These are phyloP conservation scores for Leccinellum rugosiceps DNA, from an alignment of 768 basidiomycete genomes.

Conservation along the genomic window DNA sequence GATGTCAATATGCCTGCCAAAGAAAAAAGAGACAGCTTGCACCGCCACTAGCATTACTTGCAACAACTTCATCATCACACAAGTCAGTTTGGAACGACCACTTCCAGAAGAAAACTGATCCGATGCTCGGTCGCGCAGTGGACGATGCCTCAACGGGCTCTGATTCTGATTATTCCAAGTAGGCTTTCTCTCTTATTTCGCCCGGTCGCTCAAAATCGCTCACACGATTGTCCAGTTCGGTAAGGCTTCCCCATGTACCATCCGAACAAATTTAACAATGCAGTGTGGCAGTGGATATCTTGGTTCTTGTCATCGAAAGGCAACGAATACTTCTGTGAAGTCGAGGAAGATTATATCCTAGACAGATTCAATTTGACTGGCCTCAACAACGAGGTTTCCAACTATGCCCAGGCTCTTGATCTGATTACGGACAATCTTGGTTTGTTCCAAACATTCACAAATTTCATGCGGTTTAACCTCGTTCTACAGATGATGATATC, in stretches of 20 bases:
- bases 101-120: slow-evolving; percentile 20
- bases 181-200: slow-evolving; percentile 25
- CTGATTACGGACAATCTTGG: slow-evolving; percentile 95
- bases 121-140: slow-evolving; percentile 51
- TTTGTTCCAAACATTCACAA: slow-evolving; percentile 36
- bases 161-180: slow-evolving; percentile 97
- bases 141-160: slow-evolving; percentile 89
- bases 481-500: slow-evolving; percentile 76
- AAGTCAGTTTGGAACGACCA: slow-evolving; percentile 23
- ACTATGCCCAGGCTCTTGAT: slow-evolving; percentile 91
- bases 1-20: too few relatives aligned
- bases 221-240: slow-evolving; percentile 24
- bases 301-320: slow-evolving; percentile 98
- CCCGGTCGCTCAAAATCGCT: slow-evolving; percentile 5
- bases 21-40: background rate
- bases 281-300: slow-evolving; percentile 77
- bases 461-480: background rate
- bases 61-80: slow-evolving; percentile 6
- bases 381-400: slow-evolving; percentile 91
- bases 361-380: slow-evolving; percentile 99
- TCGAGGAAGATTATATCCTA: slow-evolving; percentile 98
- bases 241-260: slow-evolving; percentile 19
- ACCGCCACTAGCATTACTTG: slow-evolving; percentile 19
- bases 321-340: slow-evolving; percentile 99
- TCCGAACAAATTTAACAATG: slow-evolving; percentile 15